A percentile compares a stretch with the other conserved stretches of the same genome.
phyloP scores from a whole-genome alignment of 352 stramenopile genomes.

The Pythium dissotocum region DNA sequence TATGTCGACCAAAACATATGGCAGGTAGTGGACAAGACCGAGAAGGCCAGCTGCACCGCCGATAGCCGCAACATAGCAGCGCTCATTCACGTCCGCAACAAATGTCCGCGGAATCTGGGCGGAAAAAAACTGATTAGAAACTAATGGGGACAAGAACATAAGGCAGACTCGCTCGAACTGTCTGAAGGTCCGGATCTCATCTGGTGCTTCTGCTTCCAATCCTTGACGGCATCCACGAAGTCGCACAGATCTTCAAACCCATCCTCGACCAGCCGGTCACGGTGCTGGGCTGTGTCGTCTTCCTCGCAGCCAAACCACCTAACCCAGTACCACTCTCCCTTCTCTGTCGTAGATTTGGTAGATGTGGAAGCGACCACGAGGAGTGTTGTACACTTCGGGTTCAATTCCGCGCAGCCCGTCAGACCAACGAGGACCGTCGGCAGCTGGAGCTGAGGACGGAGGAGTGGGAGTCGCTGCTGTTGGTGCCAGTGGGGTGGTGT shows the following conservation, averaged over 20 bases:
- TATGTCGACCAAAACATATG: constrained; percentile 5
- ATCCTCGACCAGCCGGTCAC: neutral
- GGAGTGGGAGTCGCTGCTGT: neutral
- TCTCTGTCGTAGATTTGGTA: constrained; percentile 6
- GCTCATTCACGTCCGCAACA: no score
- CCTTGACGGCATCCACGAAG: constrained; percentile 2
- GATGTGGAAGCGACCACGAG: neutral
- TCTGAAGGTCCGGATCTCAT: no score
- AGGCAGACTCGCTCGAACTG: neutral
- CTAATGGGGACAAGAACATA: no score
- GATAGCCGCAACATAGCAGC: constrained; percentile 9
- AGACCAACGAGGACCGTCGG: neutral
- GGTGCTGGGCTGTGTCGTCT: neutral
- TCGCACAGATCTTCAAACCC: constrained; percentile 1
- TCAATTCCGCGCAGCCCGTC: neutral
- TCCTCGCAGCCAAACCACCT: neutral
- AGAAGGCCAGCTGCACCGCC: constrained; percentile 2
- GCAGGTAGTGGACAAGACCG: neutral
- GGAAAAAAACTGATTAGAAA: neutral
- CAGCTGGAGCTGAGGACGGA: neutral
- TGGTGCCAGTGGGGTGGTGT: neutral
- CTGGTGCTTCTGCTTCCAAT: neutral
- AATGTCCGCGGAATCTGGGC: no score
- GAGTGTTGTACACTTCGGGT: constrained; percentile 2
- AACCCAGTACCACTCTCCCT: constrained; percentile 4